Conservation (phyloP, 2,329 filamentous ascomycete genomes). For the Fusarium annulatum region DNA sequence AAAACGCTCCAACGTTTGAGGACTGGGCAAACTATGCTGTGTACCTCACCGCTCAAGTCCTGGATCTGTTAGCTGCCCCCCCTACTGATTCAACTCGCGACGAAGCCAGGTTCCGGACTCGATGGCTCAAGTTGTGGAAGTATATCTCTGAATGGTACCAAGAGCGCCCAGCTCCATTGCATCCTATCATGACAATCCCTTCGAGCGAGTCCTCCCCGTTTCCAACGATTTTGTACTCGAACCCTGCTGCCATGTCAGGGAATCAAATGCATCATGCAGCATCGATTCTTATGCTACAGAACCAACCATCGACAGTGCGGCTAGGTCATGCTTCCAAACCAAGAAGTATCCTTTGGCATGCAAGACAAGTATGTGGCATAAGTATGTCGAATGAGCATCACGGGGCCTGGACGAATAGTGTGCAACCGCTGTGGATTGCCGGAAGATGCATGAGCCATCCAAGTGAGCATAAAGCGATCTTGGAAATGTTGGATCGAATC, state of each 20-base stretch:
- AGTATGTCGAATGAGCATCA: conserved; percentile 63
- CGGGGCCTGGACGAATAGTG: conserved; percentile 64
- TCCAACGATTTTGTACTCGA: conserved; percentile 61
- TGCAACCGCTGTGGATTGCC: conserved; percentile 66
- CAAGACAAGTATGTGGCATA: conserved; percentile 63
- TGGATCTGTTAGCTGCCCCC: conserved; percentile 51
- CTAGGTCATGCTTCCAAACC: conserved; percentile 57
- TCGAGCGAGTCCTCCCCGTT: conserved; percentile 59
- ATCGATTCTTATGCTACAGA: conserved; percentile 62
- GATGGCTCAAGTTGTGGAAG: conserved; percentile 54
- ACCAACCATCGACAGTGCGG: conserved; percentile 54
- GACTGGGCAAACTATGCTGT: conserved; percentile 64
- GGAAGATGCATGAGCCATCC: conserved; percentile 63
- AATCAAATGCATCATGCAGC: conserved; percentile 67
- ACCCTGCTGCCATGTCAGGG: conserved; percentile 63
- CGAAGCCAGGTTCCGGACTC: conserved; percentile 41
- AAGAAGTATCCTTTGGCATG: conserved; percentile 61
- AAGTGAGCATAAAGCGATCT: conserved; percentile 54
- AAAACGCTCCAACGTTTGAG: conserved; percentile 51
- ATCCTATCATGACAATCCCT: conserved; percentile 50
- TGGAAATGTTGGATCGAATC: conserved; percentile 60
- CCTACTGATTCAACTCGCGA: conserved; percentile 32
- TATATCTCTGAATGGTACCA: conserved; percentile 56
- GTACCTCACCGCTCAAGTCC: conserved; percentile 58
- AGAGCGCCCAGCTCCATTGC: conserved; percentile 50